phyloP scores from a whole-genome alignment of 1,139 yeast genomes.

The Sugiyamaella sp. region DNA sequence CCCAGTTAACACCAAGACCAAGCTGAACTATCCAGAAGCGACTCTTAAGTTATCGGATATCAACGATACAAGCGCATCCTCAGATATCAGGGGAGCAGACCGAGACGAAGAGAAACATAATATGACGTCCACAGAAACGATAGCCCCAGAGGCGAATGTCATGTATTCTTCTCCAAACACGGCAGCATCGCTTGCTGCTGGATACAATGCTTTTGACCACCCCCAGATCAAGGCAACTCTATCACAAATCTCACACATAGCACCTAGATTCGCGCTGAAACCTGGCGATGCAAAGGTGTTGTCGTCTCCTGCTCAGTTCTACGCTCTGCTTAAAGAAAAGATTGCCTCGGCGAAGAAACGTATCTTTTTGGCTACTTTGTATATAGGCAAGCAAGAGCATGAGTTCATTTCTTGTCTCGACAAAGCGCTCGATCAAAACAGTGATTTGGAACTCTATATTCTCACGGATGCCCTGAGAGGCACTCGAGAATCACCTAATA shows the following conservation, averaged over 20 bases:
- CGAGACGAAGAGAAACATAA: background rate
- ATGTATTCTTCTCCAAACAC: no score
- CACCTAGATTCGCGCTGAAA: constrained; percentile 67
- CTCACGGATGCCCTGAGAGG: constrained; percentile 89
- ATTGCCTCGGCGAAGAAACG: constrained; percentile 55
- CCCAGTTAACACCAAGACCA: no score
- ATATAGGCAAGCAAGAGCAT: constrained; percentile 79
- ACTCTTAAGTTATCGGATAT: background rate
- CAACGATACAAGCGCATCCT: background rate
- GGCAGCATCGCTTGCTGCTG: background rate
- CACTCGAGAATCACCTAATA: constrained; percentile 84
- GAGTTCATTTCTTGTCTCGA: constrained; percentile 53
- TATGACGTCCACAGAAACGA: background rate
- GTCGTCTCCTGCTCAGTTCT: constrained; percentile 69
- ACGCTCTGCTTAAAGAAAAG: constrained; percentile 51
- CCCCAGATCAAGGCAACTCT: constrained; percentile 36
- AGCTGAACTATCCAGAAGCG: no score
- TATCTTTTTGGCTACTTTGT: constrained; percentile 80
- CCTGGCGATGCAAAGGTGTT: constrained; percentile 67
- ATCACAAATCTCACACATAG: constrained; percentile 60
- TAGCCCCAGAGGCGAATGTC: background rate
- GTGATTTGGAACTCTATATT: constrained; percentile 66
- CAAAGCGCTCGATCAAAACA: constrained; percentile 59
- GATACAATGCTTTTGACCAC: constrained; percentile 23
- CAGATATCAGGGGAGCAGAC: background rate